phyloP scores from a whole-genome alignment of 495 filamentous ascomycete genomes.

The Viridothelium virens region DNA sequence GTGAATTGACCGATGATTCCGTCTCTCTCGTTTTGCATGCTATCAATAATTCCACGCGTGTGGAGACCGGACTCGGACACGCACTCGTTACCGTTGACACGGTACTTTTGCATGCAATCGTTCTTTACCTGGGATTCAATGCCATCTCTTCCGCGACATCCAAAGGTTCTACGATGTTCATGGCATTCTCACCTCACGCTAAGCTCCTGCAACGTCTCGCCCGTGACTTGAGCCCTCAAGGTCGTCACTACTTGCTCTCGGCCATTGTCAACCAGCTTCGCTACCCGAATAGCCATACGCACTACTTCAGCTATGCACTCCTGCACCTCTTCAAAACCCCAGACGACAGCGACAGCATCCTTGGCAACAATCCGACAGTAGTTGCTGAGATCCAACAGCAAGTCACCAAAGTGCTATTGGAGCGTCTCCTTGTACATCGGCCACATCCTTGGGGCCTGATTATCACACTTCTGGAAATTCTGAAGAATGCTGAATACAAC shows the following conservation, averaged over 20 bases:
- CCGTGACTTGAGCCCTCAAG: constrained; percentile 63
- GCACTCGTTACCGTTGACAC: constrained; percentile 57
- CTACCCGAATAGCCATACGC: constrained; percentile 79
- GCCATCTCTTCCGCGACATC: constrained; percentile 52
- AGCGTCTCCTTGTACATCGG: constrained; percentile 79
- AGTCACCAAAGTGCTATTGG: constrained; percentile 77
- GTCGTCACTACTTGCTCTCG: constrained; percentile 73
- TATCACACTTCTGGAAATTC: constrained; percentile 78
- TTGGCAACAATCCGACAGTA: not conserved
- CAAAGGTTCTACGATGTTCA: constrained; percentile 60
- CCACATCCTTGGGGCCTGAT: constrained; percentile 96
- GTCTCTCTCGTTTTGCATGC: constrained; percentile 63
- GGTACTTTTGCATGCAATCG: constrained; percentile 68
- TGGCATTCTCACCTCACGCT: constrained; percentile 60
- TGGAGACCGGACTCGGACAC: constrained; percentile 53
- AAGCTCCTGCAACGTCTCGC: constrained; percentile 67
- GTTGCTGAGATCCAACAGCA: constrained; percentile 81
- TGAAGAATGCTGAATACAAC: constrained; percentile 78
- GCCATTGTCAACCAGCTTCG: constrained; percentile 89
- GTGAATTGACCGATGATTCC: constrained; percentile 49
- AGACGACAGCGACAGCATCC: constrained; percentile 36
- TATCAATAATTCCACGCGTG: constrained; percentile 47
- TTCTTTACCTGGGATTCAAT: constrained; percentile 70
- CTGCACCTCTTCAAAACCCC: constrained; percentile 75
- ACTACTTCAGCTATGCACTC: constrained; percentile 85